Base-by-base conservation (phyloP, 768 basidiomycete species). In the Amanita thiersii region DNA sequence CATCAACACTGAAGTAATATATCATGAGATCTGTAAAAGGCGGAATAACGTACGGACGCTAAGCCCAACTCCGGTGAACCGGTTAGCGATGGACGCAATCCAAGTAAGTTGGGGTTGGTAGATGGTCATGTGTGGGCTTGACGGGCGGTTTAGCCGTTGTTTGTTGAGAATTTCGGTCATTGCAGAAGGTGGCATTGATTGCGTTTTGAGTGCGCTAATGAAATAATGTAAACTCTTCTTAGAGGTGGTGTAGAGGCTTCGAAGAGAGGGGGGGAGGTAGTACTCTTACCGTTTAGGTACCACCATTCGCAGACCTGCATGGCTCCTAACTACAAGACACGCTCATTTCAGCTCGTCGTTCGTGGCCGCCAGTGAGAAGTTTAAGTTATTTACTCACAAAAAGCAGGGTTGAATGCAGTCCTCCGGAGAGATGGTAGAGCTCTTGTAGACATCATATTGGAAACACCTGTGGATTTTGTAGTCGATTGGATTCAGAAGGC, bases 91-190 rank as follows among this genome's bases (percentile, higher is more conserved):
- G 12, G 91, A 96, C 3, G 64, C 72, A 41, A 87, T 10, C 88
- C 89, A 94, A 25, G 94, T 97, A 35, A 98, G 62, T 64, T 98
- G 89, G 1, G 85, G 86, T 56, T 93, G 84, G 67, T 99, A 99
- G 64, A 99, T 98, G 43, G 91, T 91, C 58, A 91, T 86, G 61
- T 97, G 93, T 6, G 96, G 96, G 54, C 85, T 87, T 47, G 75
- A 86, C 12, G 96, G 94, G n/a, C 96, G 84, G 37, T 69, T 68
- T 37, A 88, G 64, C 49, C 96, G 86, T 61, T 98, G 93, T 50
- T 74, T 62, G 72, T 98, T 94, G 52, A 97, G 69, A 48, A 91
- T 84, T 3, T 68, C 70, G 25, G 65, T 56, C 7, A 69, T 64
- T 0, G 77, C 71, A 0, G 79, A 68, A 1, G 83, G 69, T 1